These are phyloP conservation scores for Gossypium lobatum DNA, from an alignment of 441 rosid species.

Conservation along the genomic window DNA sequence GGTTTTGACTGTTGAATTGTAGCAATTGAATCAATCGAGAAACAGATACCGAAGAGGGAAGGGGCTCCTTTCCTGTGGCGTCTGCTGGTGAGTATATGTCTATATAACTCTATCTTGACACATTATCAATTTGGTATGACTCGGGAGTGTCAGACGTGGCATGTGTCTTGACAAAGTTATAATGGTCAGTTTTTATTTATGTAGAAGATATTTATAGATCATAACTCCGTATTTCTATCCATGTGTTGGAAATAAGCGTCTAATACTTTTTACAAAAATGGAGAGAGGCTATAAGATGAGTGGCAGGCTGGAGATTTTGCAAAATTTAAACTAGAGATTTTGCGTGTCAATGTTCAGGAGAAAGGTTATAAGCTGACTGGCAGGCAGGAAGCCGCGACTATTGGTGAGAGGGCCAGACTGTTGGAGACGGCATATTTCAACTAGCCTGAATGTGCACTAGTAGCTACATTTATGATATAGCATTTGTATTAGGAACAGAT, in stretches of 20 bases:
- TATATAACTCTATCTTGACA: background rate
- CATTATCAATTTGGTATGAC: background rate
- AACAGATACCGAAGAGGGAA: slow-evolving; percentile 50
- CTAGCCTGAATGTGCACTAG: slow-evolving; percentile 1
- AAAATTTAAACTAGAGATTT: background rate
- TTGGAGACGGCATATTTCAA: slow-evolving; percentile 54
- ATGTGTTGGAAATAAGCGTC: no score
- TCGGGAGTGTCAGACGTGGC: background rate
- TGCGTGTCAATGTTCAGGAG: slow-evolving; percentile 39
- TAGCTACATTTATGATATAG: background rate
- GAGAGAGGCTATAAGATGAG: no score
- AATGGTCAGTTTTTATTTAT: no score
- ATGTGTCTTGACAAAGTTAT: no score
- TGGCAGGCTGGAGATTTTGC: no score
- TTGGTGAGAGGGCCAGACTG: slow-evolving; percentile 40
- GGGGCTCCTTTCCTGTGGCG: slow-evolving; percentile 79
- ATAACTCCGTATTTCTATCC: no score
- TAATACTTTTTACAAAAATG: no score
- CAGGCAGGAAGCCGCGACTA: slow-evolving; percentile 36
- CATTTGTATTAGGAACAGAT: background rate
- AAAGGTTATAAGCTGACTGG: slow-evolving; percentile 43
- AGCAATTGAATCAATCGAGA: slow-evolving; percentile 56
- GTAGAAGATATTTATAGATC: no score
- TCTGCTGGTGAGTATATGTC: slow-evolving; percentile 42
- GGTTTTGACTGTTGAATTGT: slow-evolving; percentile 15